Evolutionary conservation across 139 green algal genomes (phyloP), one percentile per base, ranked within the genome.

Genomic region (Closterium sp.): DNA sequence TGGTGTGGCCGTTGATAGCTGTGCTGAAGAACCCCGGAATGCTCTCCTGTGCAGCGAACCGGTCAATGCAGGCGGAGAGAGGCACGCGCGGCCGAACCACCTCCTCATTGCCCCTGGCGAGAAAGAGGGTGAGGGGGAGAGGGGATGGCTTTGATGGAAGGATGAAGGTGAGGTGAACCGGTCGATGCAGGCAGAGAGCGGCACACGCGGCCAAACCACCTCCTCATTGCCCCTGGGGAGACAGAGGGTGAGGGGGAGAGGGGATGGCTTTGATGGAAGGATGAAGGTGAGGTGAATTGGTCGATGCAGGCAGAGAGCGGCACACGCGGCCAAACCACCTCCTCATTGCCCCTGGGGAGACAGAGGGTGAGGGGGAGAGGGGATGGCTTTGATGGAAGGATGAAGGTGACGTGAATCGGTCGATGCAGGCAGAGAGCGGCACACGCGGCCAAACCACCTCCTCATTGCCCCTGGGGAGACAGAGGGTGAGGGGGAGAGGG

Each of bases 391-490:
- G n/a, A n/a, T n/a, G n/a, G n/a, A n/a, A n/a, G n/a, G n/a, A n/a
- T n/a, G n/a, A n/a, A n/a, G n/a, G n/a, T n/a, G n/a, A n/a, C n/a
- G n/a, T n/a, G 85, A 97, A 98, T 19, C 88, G 42, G 31, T 96
- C 95, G 31, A 99, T 87, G 95, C 98, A 99, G 2, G 97, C 96
- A 2, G 88, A 84, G 50, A 99, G 98, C 0, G 98, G 97, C 70
- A 99, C 97, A 89, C 94, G 94, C 0, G 96, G 97, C 31, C 96
- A 87, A 30, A 98, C 96, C 3, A 45, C 84, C 79, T 93, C 91
- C 34, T 90, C 84, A 34, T 93, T 88, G 24, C 3, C 70, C 19
- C 27, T 28, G 85, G 85, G 13, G 28, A 31, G 85, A 30, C 9
- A 6, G 2, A 29, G 21, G 85, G 87, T 17, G 73, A 2, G 87